Percentiles rank a stretch among this genome's conserved stretches.
Evolutionary conservation across 1,284 basidiomycete species (phyloP).

Genomic region (Peniophora sp.): DNA sequence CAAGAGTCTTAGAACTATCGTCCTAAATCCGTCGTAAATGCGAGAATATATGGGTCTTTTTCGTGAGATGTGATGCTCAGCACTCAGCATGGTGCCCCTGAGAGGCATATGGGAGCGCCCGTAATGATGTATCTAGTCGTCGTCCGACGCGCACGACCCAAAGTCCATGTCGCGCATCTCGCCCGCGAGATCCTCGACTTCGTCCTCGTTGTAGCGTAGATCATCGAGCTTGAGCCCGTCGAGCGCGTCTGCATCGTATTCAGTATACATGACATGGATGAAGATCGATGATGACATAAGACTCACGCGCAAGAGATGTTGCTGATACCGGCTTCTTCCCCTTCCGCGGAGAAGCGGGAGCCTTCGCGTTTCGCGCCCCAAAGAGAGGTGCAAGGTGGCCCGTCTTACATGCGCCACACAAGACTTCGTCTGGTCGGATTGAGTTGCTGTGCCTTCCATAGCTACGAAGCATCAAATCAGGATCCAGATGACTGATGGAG

Average conservation of each 20-base stretch:
- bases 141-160: too few relatives aligned
- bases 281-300: neutral
- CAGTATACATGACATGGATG: neutral
- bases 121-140: too few relatives aligned
- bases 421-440: slow-evolving; percentile 58
- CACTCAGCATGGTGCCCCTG: too few relatives aligned
- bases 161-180: too few relatives aligned
- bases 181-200: too few relatives aligned
- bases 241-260: neutral
- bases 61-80: too few relatives aligned
- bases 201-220: too few relatives aligned
- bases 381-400: slow-evolving; percentile 55
- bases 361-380: slow-evolving; percentile 8
- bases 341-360: neutral
- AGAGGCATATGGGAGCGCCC: too few relatives aligned
- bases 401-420: slow-evolving; percentile 40
- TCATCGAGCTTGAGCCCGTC: neutral
- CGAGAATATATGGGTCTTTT: too few relatives aligned
- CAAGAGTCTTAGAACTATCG: too few relatives aligned
- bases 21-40: too few relatives aligned
- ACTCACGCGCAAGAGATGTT: neutral
- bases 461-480: slow-evolving; percentile 26
- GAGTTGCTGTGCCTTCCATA: slow-evolving; percentile 76
- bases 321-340: neutral
- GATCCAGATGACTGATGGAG: neutral